Conservation (phyloP, 345 rosid genomes). For the Acer campestre region DNA sequence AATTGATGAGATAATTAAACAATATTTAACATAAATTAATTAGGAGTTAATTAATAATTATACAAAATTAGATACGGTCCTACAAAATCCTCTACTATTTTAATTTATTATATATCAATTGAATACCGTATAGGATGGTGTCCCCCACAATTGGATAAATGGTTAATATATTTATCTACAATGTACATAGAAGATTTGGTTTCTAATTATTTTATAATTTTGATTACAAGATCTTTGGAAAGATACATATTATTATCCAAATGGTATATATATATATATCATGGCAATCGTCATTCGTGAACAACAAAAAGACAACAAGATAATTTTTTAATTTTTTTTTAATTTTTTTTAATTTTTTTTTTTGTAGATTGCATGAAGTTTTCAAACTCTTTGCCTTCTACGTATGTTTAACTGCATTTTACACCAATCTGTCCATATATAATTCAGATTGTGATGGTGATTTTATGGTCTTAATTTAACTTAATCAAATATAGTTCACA, state of each 20-base stretch:
- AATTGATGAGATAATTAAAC: too few species aligned
- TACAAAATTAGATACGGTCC: not conserved
- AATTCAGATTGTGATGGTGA: not conserved
- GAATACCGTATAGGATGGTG: not conserved
- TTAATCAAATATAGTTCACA: too few species aligned
- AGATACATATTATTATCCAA: slow-evolving; percentile 11
- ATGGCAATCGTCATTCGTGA: not conserved
- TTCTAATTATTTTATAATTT: not conserved
- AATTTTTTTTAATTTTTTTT: too few species aligned
- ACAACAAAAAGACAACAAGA: not conserved
- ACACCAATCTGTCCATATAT: not conserved
- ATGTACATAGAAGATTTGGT: not conserved
- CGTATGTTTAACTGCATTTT: not conserved
- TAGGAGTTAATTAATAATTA: not conserved
- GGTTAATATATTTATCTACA: not conserved
- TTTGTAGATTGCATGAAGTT: not conserved
- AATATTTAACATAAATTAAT: too few species aligned
- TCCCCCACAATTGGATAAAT: not conserved
- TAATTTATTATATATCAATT: not conserved
- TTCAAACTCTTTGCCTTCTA: slow-evolving; percentile 5
- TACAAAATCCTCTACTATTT: not conserved
- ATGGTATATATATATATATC: not conserved
- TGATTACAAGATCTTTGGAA: not conserved
- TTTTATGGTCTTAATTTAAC: not conserved
- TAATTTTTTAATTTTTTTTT: too few species aligned